Evolutionary conservation across 768 basidiomycete species (phyloP).

Genomic region (Lyophyllum atratum): DNA sequence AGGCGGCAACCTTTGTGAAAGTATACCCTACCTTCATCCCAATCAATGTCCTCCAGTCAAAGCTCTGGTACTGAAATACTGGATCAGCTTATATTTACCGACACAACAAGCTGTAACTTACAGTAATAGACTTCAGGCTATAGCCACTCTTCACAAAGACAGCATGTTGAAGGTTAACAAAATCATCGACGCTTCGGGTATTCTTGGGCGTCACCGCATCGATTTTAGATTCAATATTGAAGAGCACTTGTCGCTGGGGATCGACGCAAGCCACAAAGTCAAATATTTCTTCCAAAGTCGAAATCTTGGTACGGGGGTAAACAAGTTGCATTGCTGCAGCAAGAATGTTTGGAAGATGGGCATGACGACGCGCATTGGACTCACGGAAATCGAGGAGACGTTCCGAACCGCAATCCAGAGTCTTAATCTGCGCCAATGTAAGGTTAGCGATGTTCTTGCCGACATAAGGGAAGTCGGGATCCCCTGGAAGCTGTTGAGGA

Average conservation of each 20-base stretch:
- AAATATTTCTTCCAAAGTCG: constrained; percentile 75
- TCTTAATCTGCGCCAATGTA: constrained; percentile 77
- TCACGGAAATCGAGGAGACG: constrained; percentile 61
- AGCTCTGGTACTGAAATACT: constrained; percentile 66
- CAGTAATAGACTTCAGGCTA: constrained; percentile 58
- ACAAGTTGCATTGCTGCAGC: constrained; percentile 58
- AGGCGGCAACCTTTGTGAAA: not conserved
- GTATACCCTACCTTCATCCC: constrained; percentile 60
- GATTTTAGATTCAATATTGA: constrained; percentile 83
- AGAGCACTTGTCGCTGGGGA: constrained; percentile 56
- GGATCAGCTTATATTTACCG: not conserved
- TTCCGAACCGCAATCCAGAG: constrained; percentile 77
- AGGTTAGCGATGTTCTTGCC: constrained; percentile 76
- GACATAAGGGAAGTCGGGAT: constrained; percentile 74
- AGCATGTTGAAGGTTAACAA: constrained; percentile 62
- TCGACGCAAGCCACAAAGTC: constrained; percentile 77
- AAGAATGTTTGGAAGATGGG: not conserved
- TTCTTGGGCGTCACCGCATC: constrained; percentile 53
- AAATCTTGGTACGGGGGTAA: constrained; percentile 70
- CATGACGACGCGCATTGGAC: constrained; percentile 19
- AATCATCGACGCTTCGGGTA: constrained; percentile 57
- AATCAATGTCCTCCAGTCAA: constrained; percentile 78
- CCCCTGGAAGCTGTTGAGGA: constrained; percentile 44
- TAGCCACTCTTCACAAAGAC: constrained; percentile 64
- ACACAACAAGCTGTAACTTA: constrained; percentile 28